Percentiles rank a stretch among this genome's conserved stretches.
Conservation (phyloP, 192 early-diverging fungal species). For the Kickxella alabastrina region DNA sequence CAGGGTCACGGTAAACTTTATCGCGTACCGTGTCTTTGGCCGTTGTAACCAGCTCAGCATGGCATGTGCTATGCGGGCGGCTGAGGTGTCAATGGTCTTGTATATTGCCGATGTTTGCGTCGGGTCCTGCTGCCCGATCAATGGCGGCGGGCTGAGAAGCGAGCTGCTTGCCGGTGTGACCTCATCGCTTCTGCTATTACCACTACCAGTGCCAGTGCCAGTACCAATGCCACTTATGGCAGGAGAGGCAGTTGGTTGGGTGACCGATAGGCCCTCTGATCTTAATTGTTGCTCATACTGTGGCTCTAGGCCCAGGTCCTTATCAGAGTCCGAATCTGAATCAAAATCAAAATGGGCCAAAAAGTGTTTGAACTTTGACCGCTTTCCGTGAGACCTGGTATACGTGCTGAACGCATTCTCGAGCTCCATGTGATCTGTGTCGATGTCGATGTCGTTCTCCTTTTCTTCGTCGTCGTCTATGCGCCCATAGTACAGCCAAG, state of each 20-base stretch:
- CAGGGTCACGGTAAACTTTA: constrained; percentile 41
- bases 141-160: not conserved
- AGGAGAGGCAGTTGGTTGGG: too few relatives aligned
- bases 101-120: constrained; percentile 4
- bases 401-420: constrained; percentile 26
- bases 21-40: constrained; percentile 35
- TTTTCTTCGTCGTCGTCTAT: constrained; percentile 18
- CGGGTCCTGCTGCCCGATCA: not conserved
- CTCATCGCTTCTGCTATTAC: not conserved
- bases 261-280: too few relatives aligned
- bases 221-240: too few relatives aligned
- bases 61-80: constrained; percentile 8
- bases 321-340: not conserved
- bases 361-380: too few relatives aligned
- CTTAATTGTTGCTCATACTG: too few relatives aligned
- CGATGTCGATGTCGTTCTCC: constrained; percentile 12
- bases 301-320: not conserved
- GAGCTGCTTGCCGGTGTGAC: constrained; percentile 1
- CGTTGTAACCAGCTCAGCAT: constrained; percentile 21
- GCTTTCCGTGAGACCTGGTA: too few relatives aligned
- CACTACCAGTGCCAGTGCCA: not conserved
- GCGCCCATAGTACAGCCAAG: constrained; percentile 26
- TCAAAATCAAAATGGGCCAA: not conserved
- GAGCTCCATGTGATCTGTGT: constrained; percentile 19
- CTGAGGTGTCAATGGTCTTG: constrained; percentile 10